These are phyloP conservation scores for Emmonsia crescens DNA, from an alignment of 2,329 filamentous ascomycete genomes.

Conservation along the genomic window DNA sequence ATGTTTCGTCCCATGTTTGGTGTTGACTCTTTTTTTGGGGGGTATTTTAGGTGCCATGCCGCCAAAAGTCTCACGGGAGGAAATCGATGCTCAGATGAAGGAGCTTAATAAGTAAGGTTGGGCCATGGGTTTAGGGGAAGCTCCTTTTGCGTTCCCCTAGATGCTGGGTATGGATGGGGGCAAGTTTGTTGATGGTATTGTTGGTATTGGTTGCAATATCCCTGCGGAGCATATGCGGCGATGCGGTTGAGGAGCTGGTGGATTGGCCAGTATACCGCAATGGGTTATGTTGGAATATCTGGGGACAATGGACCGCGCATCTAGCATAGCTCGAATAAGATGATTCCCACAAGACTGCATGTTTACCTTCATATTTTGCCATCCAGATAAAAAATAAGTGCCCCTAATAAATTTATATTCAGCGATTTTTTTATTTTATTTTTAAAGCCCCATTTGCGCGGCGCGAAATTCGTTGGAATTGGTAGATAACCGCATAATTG, in stretches of 20 bases:
- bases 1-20: neutral
- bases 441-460: neutral
- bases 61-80: neutral
- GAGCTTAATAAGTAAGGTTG: slow-evolving; percentile 2
- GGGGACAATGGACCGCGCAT: neutral
- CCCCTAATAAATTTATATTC: neutral
- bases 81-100: slow-evolving; percentile 1
- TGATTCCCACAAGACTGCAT: neutral
- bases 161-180: neutral
- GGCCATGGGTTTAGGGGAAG: no score
- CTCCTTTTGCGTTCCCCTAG: neutral
- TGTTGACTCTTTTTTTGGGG: neutral
- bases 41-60: neutral
- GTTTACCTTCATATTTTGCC: neutral
- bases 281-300: neutral
- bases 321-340: neutral
- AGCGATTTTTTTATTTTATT: neutral
- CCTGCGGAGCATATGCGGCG: neutral
- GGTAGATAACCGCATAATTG: no score
- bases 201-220: no score
- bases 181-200: neutral
- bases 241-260: neutral
- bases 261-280: no score
- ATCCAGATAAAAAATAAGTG: neutral
- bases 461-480: neutral